Evolutionary conservation across 164 flowering plant species (phyloP).

Genomic region (Taxillus chinensis): DNA sequence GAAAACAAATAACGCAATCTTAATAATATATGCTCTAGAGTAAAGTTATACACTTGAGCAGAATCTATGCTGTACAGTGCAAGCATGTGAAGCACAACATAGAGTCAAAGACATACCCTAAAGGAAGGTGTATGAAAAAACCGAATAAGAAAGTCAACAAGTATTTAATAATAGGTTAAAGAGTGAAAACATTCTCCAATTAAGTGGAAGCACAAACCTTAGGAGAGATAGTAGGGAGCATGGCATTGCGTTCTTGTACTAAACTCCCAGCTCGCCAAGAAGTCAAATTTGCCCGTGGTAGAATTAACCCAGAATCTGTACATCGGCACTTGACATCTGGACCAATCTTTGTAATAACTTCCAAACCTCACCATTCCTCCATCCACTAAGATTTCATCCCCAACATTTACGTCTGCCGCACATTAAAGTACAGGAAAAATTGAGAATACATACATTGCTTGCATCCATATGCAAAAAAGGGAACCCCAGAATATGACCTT

Average conservation of each 20-base stretch:
- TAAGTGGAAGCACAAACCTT: constrained; percentile 36
- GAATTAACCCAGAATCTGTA: constrained; percentile 86
- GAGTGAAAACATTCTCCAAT: too few relatives aligned
- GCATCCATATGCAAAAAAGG: neutral
- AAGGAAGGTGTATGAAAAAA: too few relatives aligned
- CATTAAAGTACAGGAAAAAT: neutral
- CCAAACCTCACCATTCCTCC: constrained; percentile 99
- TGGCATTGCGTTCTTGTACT: constrained; percentile 86
- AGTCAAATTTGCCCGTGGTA: constrained; percentile 93
- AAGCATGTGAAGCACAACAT: too few relatives aligned
- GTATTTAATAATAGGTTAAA: too few relatives aligned
- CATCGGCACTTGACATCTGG: constrained; percentile 95
- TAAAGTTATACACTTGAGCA: too few relatives aligned
- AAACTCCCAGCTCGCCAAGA: constrained; percentile 86
- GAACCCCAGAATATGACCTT: constrained; percentile 35
- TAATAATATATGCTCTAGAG: too few relatives aligned
- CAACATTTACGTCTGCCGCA: constrained; percentile 71
- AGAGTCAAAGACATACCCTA: too few relatives aligned
- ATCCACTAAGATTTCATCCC: constrained; percentile 93
- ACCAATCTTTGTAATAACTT: constrained; percentile 91
- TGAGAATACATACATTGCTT: neutral
- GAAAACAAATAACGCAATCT: too few relatives aligned
- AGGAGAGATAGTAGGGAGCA: constrained; percentile 95
- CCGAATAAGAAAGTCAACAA: too few relatives aligned
- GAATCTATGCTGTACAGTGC: too few relatives aligned